Percentiles rank a stretch among this genome's conserved stretches.
Evolutionary conservation across 1,139 yeast species (phyloP).

Genomic region (Geotrichum australiense): DNA sequence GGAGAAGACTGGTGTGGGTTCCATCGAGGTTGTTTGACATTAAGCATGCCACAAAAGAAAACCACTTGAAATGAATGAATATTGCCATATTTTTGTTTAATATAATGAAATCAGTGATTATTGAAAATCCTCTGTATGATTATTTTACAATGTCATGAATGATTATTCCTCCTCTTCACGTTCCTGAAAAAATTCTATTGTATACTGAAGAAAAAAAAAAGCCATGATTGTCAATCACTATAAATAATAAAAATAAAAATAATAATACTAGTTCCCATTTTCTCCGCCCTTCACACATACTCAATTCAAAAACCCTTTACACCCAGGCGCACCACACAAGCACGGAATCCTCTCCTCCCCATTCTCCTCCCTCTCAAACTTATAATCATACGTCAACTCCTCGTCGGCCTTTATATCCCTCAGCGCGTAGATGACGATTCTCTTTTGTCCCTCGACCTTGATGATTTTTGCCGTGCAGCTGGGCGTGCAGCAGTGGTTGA

Average conservation of each 20-base stretch:
- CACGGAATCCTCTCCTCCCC: conserved; percentile 88
- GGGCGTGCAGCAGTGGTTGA: conserved; percentile 95
- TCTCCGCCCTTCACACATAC: too few species aligned
- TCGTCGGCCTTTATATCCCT: conserved; percentile 79
- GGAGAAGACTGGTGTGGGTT: too few species aligned
- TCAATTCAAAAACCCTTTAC: conserved; percentile 85
- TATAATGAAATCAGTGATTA: too few species aligned
- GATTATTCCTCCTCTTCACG: too few species aligned
- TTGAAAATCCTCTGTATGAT: too few species aligned
- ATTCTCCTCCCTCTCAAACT: conserved; percentile 85
- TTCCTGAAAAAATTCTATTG: too few species aligned
- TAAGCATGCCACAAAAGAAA: too few species aligned
- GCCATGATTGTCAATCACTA: not conserved
- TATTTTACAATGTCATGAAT: too few species aligned
- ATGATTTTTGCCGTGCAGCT: conserved; percentile 96
- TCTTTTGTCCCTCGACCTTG: conserved; percentile 86
- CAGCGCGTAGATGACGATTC: conserved; percentile 91
- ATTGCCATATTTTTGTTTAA: too few species aligned
- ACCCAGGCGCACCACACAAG: conserved; percentile 88
- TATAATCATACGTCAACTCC: conserved; percentile 91
- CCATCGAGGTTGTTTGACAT: too few species aligned
- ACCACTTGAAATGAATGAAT: too few species aligned
- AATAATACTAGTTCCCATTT: not conserved
- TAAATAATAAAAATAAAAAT: conserved; percentile 1
- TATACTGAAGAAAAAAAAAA: not conserved